Percentiles rank a stretch among this genome's conserved stretches.
phyloP scores from a whole-genome alignment of 306 rosid genomes.

The Ormosia semicastrata region DNA sequence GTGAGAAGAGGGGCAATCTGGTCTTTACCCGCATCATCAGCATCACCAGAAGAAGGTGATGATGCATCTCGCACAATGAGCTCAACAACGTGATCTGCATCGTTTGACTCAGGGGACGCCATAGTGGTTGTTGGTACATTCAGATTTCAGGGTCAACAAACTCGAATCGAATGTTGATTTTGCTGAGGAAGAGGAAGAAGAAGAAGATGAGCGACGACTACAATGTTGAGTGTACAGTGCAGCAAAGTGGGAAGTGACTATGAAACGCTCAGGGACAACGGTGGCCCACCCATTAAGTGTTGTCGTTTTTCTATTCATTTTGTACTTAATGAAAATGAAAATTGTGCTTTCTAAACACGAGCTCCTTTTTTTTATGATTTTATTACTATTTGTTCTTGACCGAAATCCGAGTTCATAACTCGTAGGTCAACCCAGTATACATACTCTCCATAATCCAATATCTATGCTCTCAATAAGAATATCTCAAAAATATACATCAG shows the following conservation, averaged over 20 bases:
- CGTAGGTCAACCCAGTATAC: too few species aligned
- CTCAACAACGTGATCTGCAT: constrained; percentile 53
- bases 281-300: too few species aligned
- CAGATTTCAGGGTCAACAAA: constrained; percentile 12
- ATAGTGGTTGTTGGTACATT: constrained; percentile 8
- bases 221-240: background rate
- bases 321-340: too few species aligned
- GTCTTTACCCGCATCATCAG: constrained; percentile 27
- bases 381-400: too few species aligned
- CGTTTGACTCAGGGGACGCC: constrained; percentile 45
- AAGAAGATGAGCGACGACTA: background rate
- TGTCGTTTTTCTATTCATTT: too few species aligned
- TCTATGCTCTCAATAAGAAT: too few species aligned
- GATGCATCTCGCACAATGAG: constrained; percentile 45
- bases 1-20: constrained; percentile 61
- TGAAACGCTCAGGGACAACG: constrained; percentile 1
- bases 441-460: too few species aligned
- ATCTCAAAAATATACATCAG: too few species aligned
- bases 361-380: too few species aligned
- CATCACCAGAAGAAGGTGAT: constrained; percentile 26
- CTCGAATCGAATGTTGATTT: background rate
- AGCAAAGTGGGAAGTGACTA: background rate
- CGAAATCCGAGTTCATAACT: too few species aligned
- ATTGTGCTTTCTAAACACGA: too few species aligned
- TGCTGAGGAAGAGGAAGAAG: background rate